Evolutionary conservation across 192 early-diverging fungal genomes (phyloP).

Genomic region (Podila epigama): DNA sequence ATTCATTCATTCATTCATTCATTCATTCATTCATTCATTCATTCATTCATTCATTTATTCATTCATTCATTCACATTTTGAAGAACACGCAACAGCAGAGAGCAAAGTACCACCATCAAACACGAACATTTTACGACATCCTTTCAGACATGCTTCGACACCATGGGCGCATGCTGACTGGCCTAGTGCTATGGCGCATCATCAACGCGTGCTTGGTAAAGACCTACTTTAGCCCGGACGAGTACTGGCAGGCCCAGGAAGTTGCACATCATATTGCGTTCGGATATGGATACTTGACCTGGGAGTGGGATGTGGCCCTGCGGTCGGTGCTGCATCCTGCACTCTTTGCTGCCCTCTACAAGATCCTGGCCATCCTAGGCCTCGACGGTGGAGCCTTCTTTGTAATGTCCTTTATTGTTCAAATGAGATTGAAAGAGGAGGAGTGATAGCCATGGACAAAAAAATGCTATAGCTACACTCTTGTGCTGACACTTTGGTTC

Average conservation of each 20-base stretch:
- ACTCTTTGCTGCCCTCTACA: conserved; percentile 83
- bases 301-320: conserved; percentile 90
- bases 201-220: conserved; percentile 64
- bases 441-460: too few species aligned
- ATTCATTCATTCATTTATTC: too few species aligned
- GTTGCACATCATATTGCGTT: conserved; percentile 88
- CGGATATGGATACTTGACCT: conserved; percentile 91
- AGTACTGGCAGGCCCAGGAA: conserved; percentile 97
- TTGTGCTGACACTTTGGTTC: too few species aligned
- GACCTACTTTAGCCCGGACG: conserved; percentile 95
- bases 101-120: background rate
- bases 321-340: conserved; percentile 86
- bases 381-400: conserved; percentile 72
- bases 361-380: conserved; percentile 60
- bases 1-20: too few species aligned
- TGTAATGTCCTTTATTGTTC: conserved; percentile 54
- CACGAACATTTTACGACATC: background rate
- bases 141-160: too few species aligned
- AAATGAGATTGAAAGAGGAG: too few species aligned
- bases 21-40: too few species aligned
- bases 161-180: conserved; percentile 28
- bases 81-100: too few species aligned
- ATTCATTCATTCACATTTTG: too few species aligned
- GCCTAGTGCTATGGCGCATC: conserved; percentile 65
- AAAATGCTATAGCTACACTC: too few species aligned